Conservation (phyloP, 257 asterid species). For the Solanum commersonii region DNA sequence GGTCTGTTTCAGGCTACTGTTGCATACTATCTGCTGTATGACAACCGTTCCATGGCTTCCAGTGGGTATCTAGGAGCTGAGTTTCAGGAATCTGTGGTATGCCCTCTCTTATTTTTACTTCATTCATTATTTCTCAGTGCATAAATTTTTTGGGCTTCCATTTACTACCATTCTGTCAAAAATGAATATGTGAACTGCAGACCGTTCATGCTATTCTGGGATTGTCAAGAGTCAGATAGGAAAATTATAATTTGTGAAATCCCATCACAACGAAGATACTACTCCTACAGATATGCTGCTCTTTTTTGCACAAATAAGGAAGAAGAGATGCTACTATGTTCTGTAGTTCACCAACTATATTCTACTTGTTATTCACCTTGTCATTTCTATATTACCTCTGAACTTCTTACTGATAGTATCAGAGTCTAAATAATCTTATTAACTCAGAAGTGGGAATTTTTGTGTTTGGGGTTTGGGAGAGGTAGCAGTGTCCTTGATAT, state of each 20-base stretch:
- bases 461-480: neutral
- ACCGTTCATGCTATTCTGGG: neutral
- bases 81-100: slow-evolving; percentile 73
- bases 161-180: neutral
- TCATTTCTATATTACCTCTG: neutral
- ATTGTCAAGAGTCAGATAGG: neutral
- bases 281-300: neutral
- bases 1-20: slow-evolving; percentile 65
- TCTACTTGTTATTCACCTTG: neutral
- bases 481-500: neutral
- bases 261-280: neutral
- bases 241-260: neutral
- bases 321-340: neutral
- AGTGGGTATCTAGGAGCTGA: slow-evolving; percentile 78
- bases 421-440: neutral
- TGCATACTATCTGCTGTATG: slow-evolving; percentile 76
- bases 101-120: neutral
- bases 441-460: neutral
- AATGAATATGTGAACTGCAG: neutral
- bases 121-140: neutral
- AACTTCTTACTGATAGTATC: neutral
- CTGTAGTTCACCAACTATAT: neutral
- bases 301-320: neutral
- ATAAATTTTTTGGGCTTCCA: neutral
- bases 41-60: slow-evolving; percentile 56